Evolutionary conservation across 2,329 filamentous ascomycete species (phyloP), one percentile per base, ranked within the genome.

Genomic region (Juglanconis oblonga): DNA sequence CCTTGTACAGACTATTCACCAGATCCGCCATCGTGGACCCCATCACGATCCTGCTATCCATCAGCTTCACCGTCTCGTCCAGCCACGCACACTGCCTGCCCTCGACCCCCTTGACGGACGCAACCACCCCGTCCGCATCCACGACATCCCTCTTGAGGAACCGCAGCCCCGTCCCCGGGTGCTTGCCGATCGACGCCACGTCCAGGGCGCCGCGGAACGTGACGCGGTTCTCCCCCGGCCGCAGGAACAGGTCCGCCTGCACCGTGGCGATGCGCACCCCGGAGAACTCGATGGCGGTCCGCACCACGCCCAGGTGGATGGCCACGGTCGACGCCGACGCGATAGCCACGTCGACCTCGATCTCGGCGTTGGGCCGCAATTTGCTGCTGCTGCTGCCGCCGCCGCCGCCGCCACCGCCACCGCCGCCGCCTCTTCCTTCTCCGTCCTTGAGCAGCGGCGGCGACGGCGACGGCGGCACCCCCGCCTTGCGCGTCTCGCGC

Each of bases 1-100:
- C 50, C 57, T 48, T 53, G 24, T 29, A 55, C 7, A 50, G 42
- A 24, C 57, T 58, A 13, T n/a, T 49, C 24, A 54, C 32, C 50
- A 54, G 24, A 42, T 49, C 57, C 42, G 56, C 42, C 56, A 58
- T 44, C 9, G 57, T 58, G 24, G 44, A 49, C 3, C 51, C 51
- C 57, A 58, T 58, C 24, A 47, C 35, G n/a, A 58, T 54, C 50
- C 29, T 49, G 14, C 57, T 58, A 29, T 58, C 17, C 57, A 58
- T 58, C 57, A 49, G 5, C 24, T 47, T 52, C 31, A 58, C 47
- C 10, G 51, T 58, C 35, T 47, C 47, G 29, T 58, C 57, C 8
- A 58, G 57, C 57, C 57, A 58, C 1, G 44, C 24, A 29, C 57
- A 58, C 57, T 58, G 57, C 4, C 24, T 5, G 4, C 57, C 57